phyloP scores from a whole-genome alignment of 768 basidiomycete species.

The Leccinum subtestaceum region DNA sequence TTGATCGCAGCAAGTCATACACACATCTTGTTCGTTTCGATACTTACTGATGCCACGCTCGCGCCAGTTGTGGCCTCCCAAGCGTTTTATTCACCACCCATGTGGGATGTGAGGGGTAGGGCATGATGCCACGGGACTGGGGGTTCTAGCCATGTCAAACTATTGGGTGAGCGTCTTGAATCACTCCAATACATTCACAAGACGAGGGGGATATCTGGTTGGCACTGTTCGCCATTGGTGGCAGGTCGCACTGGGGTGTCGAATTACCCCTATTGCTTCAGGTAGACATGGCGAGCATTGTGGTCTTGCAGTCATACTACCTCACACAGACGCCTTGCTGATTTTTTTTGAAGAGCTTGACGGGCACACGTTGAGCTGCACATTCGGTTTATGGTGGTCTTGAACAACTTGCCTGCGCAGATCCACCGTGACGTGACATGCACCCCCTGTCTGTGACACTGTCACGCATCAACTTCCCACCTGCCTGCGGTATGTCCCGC shows the following conservation, averaged over 20 bases:
- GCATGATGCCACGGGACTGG: conserved; percentile 1
- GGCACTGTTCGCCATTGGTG: conserved; percentile 1
- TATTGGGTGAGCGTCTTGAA: conserved; percentile 31
- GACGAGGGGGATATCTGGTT: conserved; percentile 21
- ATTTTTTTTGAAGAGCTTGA: conserved; percentile 22
- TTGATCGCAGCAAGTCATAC: conserved; percentile 23
- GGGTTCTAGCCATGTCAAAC: conserved; percentile 15
- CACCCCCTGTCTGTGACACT: conserved; percentile 29
- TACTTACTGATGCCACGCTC: conserved; percentile 23
- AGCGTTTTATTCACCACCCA: conserved; percentile 14
- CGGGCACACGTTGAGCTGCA: conserved; percentile 31
- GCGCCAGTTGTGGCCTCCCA: conserved; percentile 15
- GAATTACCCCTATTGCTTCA: conserved; percentile 10
- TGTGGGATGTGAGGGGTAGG: neutral
- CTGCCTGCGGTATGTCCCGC: neutral
- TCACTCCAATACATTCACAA: conserved; percentile 27
- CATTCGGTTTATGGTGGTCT: conserved; percentile 25
- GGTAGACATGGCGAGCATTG: conserved; percentile 1
- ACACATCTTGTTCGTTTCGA: conserved; percentile 18
- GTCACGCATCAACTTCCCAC: conserved; percentile 21
- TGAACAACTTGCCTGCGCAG: conserved; percentile 30
- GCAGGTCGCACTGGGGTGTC: neutral
- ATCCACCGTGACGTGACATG: conserved; percentile 26
- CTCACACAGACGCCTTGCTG: conserved; percentile 29
- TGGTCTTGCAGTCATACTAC: conserved; percentile 21